Conservation (phyloP, 1,284 basidiomycete genomes). For the Sutorius eximius region DNA sequence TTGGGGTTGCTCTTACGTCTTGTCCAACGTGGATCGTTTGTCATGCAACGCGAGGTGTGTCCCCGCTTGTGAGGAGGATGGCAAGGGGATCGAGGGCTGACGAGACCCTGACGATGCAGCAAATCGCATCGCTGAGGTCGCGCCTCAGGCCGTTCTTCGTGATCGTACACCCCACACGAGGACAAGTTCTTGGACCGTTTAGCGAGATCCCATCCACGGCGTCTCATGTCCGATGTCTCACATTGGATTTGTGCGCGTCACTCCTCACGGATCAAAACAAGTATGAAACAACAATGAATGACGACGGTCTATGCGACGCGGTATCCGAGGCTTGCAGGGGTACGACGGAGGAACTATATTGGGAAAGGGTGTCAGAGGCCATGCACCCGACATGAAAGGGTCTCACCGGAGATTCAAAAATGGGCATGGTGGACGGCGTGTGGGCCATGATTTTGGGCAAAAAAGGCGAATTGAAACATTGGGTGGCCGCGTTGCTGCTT, state of each 20-base stretch:
- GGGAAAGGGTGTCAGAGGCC: constrained; percentile 22
- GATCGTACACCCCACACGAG: constrained; percentile 67
- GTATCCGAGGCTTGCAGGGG: constrained; percentile 31
- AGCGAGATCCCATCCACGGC: constrained; percentile 50
- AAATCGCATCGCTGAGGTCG: constrained; percentile 42
- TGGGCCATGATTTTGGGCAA: neutral
- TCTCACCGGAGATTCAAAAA: constrained; percentile 1
- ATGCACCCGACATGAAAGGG: constrained; percentile 15
- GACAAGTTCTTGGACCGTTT: constrained; percentile 74
- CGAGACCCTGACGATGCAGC: constrained; percentile 18
- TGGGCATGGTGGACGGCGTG: neutral
- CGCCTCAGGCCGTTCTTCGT: constrained; percentile 78
- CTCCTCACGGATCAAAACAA: constrained; percentile 24
- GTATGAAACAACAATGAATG: constrained; percentile 6
- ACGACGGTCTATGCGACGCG: constrained; percentile 19
- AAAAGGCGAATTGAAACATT: neutral
- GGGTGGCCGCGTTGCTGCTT: constrained; percentile 6
- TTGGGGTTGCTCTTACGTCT: constrained; percentile 63
- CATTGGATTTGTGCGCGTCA: constrained; percentile 47
- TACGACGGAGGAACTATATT: constrained; percentile 32
- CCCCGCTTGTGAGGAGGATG: constrained; percentile 6
- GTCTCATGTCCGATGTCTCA: constrained; percentile 41
- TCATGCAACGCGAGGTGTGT: constrained; percentile 46
- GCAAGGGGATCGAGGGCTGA: constrained; percentile 13
- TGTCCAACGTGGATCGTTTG: constrained; percentile 52